Base-by-base conservation (phyloP, 768 basidiomycete species). In the Mycena kentingensis region DNA sequence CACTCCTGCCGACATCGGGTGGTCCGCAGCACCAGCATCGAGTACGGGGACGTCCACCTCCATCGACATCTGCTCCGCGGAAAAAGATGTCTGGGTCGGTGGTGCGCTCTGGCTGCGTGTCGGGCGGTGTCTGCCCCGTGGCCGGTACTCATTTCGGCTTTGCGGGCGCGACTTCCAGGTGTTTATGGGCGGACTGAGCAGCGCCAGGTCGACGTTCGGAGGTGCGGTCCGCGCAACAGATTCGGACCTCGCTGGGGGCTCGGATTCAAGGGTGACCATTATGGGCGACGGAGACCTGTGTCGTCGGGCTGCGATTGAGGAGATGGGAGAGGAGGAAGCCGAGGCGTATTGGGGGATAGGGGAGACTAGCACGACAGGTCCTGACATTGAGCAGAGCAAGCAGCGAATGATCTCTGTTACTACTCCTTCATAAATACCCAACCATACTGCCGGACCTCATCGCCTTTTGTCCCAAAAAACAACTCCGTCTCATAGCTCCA, bases 341-440 rank as follows among this genome's bases (percentile, higher is more conserved):
- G 63, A 57, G 28, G 75, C 73, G 55, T 75, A 71, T 41, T 78
- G 65, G 27, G 76, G 74, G 18, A 72, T 71, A 2, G 78, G 77
- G n/a, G 77, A 73, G 35, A 79, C 68, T 38, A 82, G 73, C 25
- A 80, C 77, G 2, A 79, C 80, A 18, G 80, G 71, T 64, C 80
- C 80, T 4, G 79, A 71, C 78, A 80, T 80, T n/a, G n/a, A n/a
- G n/a, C n/a, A n/a, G n/a, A n/a, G n/a, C 18, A 51, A 44, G 18
- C 15, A 15, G 19, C 41, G 15, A 48, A 48, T 29, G 31, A 16
- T 32, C 31, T 32, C 31, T 16, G 16, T 32, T 32, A 8, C 31
- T 32, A 16, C 31, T 32, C 16, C 31, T 21, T 39, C 38, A 59
- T 15, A 38, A 59, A 59, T 15, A 56, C 54, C 58, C 54, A 56